Evolutionary conservation across 164 flowering plant genomes (phyloP).

Genomic region (Buxus sempervirens): DNA sequence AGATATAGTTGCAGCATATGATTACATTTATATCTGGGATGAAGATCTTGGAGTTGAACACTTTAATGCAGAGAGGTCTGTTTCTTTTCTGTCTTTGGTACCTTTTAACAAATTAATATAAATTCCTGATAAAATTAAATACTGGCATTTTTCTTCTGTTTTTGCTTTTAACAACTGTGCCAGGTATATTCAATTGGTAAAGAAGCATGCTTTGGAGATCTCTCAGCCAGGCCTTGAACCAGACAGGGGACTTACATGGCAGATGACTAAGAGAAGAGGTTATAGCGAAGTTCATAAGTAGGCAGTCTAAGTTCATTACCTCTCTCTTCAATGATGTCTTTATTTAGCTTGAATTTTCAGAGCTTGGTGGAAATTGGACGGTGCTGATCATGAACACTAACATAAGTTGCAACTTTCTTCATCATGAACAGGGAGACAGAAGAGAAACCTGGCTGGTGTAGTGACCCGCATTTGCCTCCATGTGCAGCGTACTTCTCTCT

Average conservation of each 20-base stretch:
- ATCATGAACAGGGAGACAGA: slow-evolving; percentile 56
- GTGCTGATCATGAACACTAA: no score
- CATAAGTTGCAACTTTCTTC: not conserved
- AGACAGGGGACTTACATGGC: slow-evolving; percentile 87
- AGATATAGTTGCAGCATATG: slow-evolving; percentile 86
- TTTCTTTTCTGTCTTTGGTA: not conserved
- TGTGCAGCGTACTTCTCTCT: slow-evolving; percentile 90
- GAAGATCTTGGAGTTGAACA: slow-evolving; percentile 97
- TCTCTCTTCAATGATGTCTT: not conserved
- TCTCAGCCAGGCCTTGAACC: slow-evolving; percentile 99
- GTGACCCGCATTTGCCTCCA: slow-evolving; percentile 87
- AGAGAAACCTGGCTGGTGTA: slow-evolving; percentile 97
- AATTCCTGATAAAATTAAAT: not conserved
- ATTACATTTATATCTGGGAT: slow-evolving; percentile 98
- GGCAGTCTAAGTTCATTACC: slow-evolving; percentile 15
- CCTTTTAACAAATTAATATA: not conserved
- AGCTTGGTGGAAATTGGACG: not conserved
- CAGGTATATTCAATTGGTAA: slow-evolving; percentile 78
- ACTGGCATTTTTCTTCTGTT: not conserved
- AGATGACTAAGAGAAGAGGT: slow-evolving; percentile 98
- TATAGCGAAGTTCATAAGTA: slow-evolving; percentile 98
- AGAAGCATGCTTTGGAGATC: slow-evolving; percentile 90
- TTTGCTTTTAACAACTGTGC: not conserved
- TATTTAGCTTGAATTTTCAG: not conserved
- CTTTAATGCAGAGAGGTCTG: slow-evolving; percentile 78